Percentiles rank a stretch among this genome's conserved stretches.
Conservation (phyloP, 139 green algal genomes). For the Desmodesmus armatus region DNA sequence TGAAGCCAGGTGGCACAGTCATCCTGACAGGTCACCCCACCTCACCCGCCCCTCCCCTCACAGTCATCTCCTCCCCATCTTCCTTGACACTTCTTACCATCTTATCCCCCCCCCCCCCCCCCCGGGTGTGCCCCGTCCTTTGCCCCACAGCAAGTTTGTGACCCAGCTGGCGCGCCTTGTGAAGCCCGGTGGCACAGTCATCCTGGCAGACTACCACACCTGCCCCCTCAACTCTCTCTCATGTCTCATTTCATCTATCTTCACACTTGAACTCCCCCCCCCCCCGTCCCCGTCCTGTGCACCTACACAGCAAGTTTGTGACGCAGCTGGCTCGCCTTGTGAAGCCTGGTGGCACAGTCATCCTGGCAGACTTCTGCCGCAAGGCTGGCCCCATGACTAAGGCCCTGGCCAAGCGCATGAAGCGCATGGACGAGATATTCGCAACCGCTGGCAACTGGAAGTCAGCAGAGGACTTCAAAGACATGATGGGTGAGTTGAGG, state of each 20-base stretch:
- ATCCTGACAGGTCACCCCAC: too few relatives aligned
- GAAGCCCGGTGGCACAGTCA: constrained; percentile 17
- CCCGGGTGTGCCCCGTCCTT: too few relatives aligned
- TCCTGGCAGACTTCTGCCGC: constrained; percentile 41
- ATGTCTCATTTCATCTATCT: too few relatives aligned
- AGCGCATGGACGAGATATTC: constrained; percentile 28
- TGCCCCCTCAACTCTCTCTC: too few relatives aligned
- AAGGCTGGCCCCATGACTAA: not conserved
- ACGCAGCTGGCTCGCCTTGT: constrained; percentile 27
- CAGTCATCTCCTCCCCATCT: too few relatives aligned
- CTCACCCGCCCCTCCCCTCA: too few relatives aligned
- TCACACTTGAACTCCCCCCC: too few relatives aligned
- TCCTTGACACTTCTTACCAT: too few relatives aligned
- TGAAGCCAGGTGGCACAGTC: constrained; percentile 1
- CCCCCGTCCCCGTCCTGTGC: too few relatives aligned
- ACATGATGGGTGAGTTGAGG: constrained; percentile 2
- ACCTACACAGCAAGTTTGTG: constrained; percentile 27
- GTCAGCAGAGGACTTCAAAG: constrained; percentile 31
- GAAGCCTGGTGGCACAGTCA: constrained; percentile 17
- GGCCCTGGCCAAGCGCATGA: not conserved
- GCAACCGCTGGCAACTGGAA: constrained; percentile 40
- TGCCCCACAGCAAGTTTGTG: constrained; percentile 39
- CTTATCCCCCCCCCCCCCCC: too few relatives aligned
- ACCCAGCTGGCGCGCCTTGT: constrained; percentile 26
- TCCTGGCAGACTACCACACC: constrained; percentile 43